Evolutionary conservation across 176 grass and related monocot species (phyloP).

Genomic region (Saccharum officinarum): DNA sequence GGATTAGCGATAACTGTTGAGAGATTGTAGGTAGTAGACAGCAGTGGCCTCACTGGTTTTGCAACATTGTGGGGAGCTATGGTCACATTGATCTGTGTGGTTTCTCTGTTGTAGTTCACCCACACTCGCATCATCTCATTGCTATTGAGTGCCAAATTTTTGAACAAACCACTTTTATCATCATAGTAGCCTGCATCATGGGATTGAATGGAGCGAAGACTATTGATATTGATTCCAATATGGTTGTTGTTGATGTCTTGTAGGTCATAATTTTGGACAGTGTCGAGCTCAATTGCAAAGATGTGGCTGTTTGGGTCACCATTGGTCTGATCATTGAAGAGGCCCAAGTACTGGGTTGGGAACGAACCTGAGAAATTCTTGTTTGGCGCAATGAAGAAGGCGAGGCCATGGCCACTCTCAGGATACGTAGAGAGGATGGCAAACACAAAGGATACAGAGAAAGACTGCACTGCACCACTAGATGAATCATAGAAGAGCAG

Average conservation of each 20-base stretch:
- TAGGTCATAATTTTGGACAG: neutral
- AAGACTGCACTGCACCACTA: neutral
- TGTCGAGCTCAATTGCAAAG: constrained; percentile 5
- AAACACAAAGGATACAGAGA: neutral
- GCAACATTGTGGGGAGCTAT: neutral
- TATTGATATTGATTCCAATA: constrained; percentile 25
- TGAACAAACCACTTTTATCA: neutral
- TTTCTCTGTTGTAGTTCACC: neutral
- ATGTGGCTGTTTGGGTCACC: neutral
- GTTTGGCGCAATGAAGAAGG: neutral
- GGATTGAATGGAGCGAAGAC: neutral
- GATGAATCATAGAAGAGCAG: neutral
- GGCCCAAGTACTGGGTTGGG: constrained; percentile 1
- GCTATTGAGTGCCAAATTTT: neutral
- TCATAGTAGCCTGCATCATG: constrained; percentile 15
- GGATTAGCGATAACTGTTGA: neutral
- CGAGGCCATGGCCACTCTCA: neutral
- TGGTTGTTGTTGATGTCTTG: neutral
- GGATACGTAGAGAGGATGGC: neutral
- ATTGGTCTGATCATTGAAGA: neutral
- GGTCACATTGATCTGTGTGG: neutral
- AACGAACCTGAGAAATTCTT: neutral
- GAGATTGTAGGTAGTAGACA: neutral
- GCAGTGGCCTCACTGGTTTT: neutral
- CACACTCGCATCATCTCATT: neutral